Base-by-base conservation (phyloP, 805 yeast species). In the Cyberlindnera amylophila region DNA sequence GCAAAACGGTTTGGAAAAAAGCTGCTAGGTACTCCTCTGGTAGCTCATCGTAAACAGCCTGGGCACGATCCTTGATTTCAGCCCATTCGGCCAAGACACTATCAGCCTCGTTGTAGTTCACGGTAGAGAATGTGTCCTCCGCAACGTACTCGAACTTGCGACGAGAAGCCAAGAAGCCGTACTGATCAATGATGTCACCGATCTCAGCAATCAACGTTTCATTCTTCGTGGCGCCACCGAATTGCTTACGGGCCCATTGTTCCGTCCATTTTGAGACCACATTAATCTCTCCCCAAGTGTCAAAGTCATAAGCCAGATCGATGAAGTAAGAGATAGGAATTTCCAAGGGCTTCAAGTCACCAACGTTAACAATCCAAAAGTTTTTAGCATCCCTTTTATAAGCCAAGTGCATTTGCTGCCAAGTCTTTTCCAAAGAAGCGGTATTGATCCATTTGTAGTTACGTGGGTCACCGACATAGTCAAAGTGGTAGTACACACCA, bases 401-500 rank as follows among this genome's bases (percentile, higher is more conserved):
- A 8, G 48, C 48, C 45, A 45, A 19, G 18, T 41, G 40, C 48
- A 45, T 45, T 38, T 45, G 48, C 15, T 45, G 36, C 48, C 48
- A 45, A 2, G 48, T 41, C 39, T 45, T 45, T 28, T 45, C 48
- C 37, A 45, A 18, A 4, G 45, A 41, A 6, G 34, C 32, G 11
- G 48, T 45, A 28, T 45, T 45, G 35, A 45, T 45, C 48, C 48
- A 45, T 18, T 45, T 45, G 38, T 41, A 45, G 34, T 41, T 34
- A 17, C 48, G 39, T 8, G 48, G 48, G 26, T 45, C 48, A 21
- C 48, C 48, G 16, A 45, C 48, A 29, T 45, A 45, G 31, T 45
- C 48, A 29, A 45, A 45, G 35, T 45, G 48, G 42, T 45, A 45
- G 34, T 45, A 45, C 15, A 45, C 41, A 21, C 48, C 48, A 32